phyloP scores from a whole-genome alignment of 2,329 filamentous ascomycete species.

The Ascochyta viciae-villosae region DNA sequence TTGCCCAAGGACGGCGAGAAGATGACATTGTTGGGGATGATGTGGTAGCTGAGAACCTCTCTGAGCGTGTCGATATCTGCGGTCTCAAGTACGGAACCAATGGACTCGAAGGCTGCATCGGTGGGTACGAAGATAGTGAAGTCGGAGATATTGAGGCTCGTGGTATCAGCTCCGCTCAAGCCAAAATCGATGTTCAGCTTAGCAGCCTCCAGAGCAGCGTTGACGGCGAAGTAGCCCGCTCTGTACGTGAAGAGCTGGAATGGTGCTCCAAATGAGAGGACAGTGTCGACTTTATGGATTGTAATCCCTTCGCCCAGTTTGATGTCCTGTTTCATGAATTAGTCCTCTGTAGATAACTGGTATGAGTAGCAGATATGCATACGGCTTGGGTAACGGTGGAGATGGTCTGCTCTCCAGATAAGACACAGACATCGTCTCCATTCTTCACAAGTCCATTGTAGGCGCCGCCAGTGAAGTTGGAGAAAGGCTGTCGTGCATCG shows the following conservation, averaged over 20 bases:
- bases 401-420: conserved; percentile 59
- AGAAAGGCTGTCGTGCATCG: conserved; percentile 51
- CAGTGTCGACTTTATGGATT: conserved; percentile 37
- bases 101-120: conserved; percentile 73
- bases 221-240: conserved; percentile 34
- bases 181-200: conserved; percentile 33
- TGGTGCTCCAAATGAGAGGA: conserved; percentile 34
- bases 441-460: conserved; percentile 56
- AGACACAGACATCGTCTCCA: conserved; percentile 55
- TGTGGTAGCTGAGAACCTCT: conserved; percentile 35
- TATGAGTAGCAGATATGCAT: conserved; percentile 27
- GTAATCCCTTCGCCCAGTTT: conserved; percentile 36
- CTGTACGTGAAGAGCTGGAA: conserved; percentile 38
- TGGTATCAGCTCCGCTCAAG: conserved; percentile 17
- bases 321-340: conserved; percentile 25
- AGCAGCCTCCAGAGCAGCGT: conserved; percentile 29
- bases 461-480: conserved; percentile 66
- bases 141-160: conserved; percentile 57
- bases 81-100: conserved; percentile 41
- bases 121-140: conserved; percentile 82
- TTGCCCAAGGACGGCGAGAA: conserved; percentile 37
- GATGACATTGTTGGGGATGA: conserved; percentile 36
- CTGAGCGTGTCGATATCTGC: conserved; percentile 29
- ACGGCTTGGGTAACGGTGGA: conserved; percentile 58
- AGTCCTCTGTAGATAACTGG: not conserved